Percentiles rank a stretch among this genome's conserved stretches.
These are phyloP conservation scores for Apostasia ramifera DNA, from an alignment of 106 monocot species.

Conservation along the genomic window DNA sequence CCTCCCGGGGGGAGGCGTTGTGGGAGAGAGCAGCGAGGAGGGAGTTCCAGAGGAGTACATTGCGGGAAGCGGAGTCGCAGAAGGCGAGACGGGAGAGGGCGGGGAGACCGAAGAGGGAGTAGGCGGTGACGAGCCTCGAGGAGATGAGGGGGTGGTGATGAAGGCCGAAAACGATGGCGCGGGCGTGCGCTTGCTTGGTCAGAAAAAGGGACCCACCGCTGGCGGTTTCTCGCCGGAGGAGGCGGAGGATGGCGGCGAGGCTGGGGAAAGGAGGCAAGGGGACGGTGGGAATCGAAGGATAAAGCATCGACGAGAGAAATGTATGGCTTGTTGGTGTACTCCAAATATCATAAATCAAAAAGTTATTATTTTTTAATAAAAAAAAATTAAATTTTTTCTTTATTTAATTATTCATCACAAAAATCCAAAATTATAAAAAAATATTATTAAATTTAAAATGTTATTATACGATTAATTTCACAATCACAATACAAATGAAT, in stretches of 20 bases:
- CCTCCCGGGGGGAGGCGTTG: slow-evolving; percentile 12
- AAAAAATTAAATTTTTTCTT: no score
- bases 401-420: no score
- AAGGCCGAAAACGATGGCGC: slow-evolving; percentile 16
- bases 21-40: slow-evolving; percentile 45
- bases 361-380: no score
- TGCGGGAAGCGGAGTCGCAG: slow-evolving; percentile 10
- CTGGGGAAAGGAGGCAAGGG: background rate
- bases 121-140: slow-evolving; percentile 34
- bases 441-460: no score
- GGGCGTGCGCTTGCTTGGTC: slow-evolving; percentile 14
- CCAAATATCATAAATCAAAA: background rate
- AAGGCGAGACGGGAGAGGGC: slow-evolving; percentile 25
- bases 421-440: no score
- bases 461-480: no score
- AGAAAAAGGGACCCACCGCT: slow-evolving; percentile 7
- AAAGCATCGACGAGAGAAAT: background rate
- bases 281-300: background rate
- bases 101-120: slow-evolving; percentile 25
- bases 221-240: slow-evolving; percentile 8
- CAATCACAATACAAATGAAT: no score
- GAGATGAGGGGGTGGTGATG: slow-evolving; percentile 17
- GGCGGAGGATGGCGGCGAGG: background rate
- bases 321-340: background rate
- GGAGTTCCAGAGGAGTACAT: slow-evolving; percentile 33